Percentiles rank a stretch among this genome's conserved stretches.
Conservation (phyloP, 179 eudicot species). For the Corrigiola litoralis region DNA sequence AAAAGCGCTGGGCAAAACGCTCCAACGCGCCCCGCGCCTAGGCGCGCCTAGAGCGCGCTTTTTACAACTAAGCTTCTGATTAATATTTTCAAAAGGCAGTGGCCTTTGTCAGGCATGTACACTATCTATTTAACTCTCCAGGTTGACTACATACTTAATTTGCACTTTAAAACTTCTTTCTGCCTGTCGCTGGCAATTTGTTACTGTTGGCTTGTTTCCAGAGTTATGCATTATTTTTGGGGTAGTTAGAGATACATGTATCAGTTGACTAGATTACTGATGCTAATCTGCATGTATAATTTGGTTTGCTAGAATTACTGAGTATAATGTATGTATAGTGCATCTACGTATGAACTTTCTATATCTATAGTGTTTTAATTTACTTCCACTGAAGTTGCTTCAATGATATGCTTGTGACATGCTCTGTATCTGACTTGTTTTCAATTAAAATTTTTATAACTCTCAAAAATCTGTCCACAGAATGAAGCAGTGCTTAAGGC, state of each 20-base stretch:
- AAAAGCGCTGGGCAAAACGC: too few relatives aligned
- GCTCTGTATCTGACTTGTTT: background rate
- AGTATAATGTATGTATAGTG: background rate
- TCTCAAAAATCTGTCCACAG: conserved; percentile 26
- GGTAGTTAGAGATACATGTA: background rate
- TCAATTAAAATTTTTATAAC: background rate
- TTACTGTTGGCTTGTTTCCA: too few relatives aligned
- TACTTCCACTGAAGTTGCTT: background rate
- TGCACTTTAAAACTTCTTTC: background rate
- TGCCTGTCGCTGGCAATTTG: background rate
- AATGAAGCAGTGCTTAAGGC: conserved; percentile 78
- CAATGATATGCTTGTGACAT: background rate
- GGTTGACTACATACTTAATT: background rate
- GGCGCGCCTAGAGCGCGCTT: too few relatives aligned
- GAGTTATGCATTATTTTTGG: too few relatives aligned
- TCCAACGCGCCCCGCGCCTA: too few relatives aligned
- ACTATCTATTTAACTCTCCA: background rate
- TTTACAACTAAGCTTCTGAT: too few relatives aligned
- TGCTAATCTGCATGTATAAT: background rate
- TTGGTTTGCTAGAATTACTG: background rate
- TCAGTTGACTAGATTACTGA: background rate
- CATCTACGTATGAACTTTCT: background rate
- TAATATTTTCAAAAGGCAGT: background rate
- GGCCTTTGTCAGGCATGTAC: background rate
- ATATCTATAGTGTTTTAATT: background rate